These are phyloP conservation scores for Schwanniomyces yamadae DNA, from an alignment of 805 yeast genomes.

Conservation along the genomic window DNA sequence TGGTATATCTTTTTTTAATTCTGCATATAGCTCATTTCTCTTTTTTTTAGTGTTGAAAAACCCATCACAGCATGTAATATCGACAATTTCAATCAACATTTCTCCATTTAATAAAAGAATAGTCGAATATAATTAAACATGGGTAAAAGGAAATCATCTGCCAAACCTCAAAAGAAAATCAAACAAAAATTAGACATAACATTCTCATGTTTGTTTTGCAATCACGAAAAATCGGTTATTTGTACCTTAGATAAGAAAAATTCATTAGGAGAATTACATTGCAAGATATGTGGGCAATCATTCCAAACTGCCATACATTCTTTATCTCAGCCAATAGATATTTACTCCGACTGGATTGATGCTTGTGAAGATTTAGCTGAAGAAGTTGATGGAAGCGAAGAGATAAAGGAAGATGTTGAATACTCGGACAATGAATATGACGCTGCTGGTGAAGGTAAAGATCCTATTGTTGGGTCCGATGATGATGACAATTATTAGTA, in stretches of 20 bases:
- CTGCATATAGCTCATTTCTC: too few relatives aligned
- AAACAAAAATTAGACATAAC: slow-evolving; percentile 77
- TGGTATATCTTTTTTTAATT: too few relatives aligned
- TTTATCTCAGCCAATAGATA: slow-evolving; percentile 86
- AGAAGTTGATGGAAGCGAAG: slow-evolving; percentile 39
- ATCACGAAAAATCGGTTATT: slow-evolving; percentile 88
- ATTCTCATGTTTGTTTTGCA: slow-evolving; percentile 91
- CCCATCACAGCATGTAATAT: too few relatives aligned
- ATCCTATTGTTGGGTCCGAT: slow-evolving; percentile 24
- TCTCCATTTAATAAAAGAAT: background rate
- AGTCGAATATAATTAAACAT: slow-evolving; percentile 13
- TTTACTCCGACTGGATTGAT: slow-evolving; percentile 97
- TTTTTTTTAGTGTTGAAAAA: too few relatives aligned
- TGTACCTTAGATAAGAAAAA: slow-evolving; percentile 86
- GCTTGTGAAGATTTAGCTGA: slow-evolving; percentile 90
- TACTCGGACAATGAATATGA: slow-evolving; percentile 36
- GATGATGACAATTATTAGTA: slow-evolving; percentile 23
- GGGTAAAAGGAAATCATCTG: slow-evolving; percentile 84
- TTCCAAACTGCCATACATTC: slow-evolving; percentile 88
- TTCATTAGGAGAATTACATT: slow-evolving; percentile 77
- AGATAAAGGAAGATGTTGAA: slow-evolving; percentile 25
- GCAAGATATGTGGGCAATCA: slow-evolving; percentile 92
- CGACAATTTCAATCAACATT: too few relatives aligned
- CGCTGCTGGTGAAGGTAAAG: slow-evolving; percentile 17
- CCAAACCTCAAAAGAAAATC: slow-evolving; percentile 75